A percentile compares a stretch with the other conserved stretches of the same genome.
These are phyloP conservation scores for Dactylellina sp. DNA, from an alignment of 2,329 filamentous ascomycete species.

Conservation along the genomic window DNA sequence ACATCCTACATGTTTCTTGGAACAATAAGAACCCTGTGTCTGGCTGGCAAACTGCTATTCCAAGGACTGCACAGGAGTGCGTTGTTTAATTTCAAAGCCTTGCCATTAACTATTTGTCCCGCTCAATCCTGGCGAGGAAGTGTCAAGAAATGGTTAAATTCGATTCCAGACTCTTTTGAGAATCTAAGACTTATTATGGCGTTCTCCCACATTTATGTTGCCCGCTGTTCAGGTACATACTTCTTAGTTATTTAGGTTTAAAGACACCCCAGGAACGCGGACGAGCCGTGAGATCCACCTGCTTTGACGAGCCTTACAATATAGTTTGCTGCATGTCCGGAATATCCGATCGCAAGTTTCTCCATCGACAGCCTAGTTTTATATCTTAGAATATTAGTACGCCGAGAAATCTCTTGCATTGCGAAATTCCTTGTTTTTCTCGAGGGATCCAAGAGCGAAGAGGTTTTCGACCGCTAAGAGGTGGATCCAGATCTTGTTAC, in stretches of 20 bases:
- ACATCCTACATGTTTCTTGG: conserved; percentile 11
- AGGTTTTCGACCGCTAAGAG: neutral
- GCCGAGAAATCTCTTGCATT: too few species aligned
- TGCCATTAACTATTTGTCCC: conserved; percentile 26
- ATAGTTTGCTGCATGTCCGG: neutral
- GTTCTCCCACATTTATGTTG: too few species aligned
- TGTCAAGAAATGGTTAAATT: conserved; percentile 46
- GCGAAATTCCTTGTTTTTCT: too few species aligned
- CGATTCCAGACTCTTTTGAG: conserved; percentile 36
- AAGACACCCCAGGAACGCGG: neutral
- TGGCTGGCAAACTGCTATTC: conserved; percentile 13
- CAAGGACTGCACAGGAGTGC: conserved; percentile 30
- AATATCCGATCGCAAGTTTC: neutral
- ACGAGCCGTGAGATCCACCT: conserved; percentile 5
- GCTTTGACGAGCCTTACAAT: conserved; percentile 15
- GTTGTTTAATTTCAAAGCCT: conserved; percentile 52
- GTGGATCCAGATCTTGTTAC: neutral
- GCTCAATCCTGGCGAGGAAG: conserved; percentile 18
- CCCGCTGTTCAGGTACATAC: too few species aligned
- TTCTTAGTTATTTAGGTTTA: neutral
- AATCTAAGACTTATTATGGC: too few species aligned
- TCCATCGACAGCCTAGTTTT: neutral
- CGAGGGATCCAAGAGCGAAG: too few species aligned
- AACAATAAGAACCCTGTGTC: conserved; percentile 20
- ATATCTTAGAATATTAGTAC: too few species aligned